These are phyloP conservation scores for Mycena crocata DNA, from an alignment of 768 basidiomycete species.

Conservation along the genomic window DNA sequence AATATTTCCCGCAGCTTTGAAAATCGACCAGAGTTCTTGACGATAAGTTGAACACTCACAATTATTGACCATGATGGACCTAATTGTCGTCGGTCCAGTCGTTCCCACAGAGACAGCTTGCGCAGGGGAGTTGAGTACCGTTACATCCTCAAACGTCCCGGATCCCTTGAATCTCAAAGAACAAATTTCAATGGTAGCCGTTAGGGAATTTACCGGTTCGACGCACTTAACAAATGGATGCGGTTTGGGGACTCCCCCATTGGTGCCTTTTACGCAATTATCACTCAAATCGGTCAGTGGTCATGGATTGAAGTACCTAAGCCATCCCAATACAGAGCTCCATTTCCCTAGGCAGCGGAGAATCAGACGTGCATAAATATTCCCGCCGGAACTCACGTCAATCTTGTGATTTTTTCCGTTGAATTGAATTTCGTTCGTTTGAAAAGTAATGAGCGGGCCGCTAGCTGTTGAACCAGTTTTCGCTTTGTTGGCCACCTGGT, in stretches of 20 bases:
- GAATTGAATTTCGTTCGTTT: slow-evolving; percentile 22
- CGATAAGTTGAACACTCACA: slow-evolving; percentile 4
- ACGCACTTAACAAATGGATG: slow-evolving; percentile 32
- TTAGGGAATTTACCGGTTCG: neutral
- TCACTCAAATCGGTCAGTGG: neutral
- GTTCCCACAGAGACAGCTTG: slow-evolving; percentile 34
- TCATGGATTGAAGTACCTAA: neutral
- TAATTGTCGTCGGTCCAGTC: slow-evolving; percentile 17
- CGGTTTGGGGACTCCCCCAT: slow-evolving; percentile 33
- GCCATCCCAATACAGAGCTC: slow-evolving; percentile 32
- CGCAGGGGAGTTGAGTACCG: slow-evolving; percentile 29
- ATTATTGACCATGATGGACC: slow-evolving; percentile 28
- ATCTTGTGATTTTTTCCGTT: slow-evolving; percentile 29
- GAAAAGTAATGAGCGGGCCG: slow-evolving; percentile 31
- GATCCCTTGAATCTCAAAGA: slow-evolving; percentile 26
- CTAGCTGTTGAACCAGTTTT: slow-evolving; percentile 2
- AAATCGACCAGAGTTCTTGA: neutral
- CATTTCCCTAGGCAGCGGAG: neutral
- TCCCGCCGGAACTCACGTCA: neutral
- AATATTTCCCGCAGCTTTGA: slow-evolving; percentile 26
- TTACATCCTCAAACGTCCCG: slow-evolving; percentile 30
- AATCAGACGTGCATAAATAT: neutral
- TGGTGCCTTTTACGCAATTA: slow-evolving; percentile 16
- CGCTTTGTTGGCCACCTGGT: no score
- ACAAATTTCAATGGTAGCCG: neutral